Evolutionary conservation across 2,329 filamentous ascomycete genomes (phyloP).

Genomic region (Macrophomina pseudophaseolina): DNA sequence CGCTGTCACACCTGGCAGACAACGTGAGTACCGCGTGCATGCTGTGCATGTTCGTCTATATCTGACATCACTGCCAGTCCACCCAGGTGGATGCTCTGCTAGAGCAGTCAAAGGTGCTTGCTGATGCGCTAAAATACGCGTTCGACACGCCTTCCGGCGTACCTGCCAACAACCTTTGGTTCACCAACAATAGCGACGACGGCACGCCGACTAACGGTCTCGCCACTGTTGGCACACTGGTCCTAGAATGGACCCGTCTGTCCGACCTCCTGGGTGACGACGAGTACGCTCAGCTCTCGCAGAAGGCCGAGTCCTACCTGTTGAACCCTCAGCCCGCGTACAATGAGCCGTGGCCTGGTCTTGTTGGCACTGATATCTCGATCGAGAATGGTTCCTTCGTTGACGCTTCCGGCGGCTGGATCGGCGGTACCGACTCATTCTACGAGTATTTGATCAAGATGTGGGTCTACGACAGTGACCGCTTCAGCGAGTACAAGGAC

Average conservation of each 20-base stretch:
- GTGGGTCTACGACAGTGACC: slow-evolving; percentile 75
- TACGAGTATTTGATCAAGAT: slow-evolving; percentile 94
- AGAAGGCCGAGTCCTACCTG: slow-evolving; percentile 72
- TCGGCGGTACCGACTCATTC: slow-evolving; percentile 76
- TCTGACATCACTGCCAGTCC: background rate
- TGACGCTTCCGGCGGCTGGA: slow-evolving; percentile 74
- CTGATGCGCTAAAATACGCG: slow-evolving; percentile 74
- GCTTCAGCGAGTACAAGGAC: slow-evolving; percentile 70
- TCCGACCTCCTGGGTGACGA: slow-evolving; percentile 73
- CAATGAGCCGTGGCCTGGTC: slow-evolving; percentile 75
- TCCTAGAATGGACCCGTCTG: slow-evolving; percentile 83
- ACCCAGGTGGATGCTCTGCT: slow-evolving; percentile 65
- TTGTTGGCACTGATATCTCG: slow-evolving; percentile 72
- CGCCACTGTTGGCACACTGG: slow-evolving; percentile 76
- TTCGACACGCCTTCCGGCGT: slow-evolving; percentile 79
- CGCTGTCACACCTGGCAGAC: slow-evolving; percentile 58
- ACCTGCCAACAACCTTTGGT: slow-evolving; percentile 70
- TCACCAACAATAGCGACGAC: slow-evolving; percentile 58
- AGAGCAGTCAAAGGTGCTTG: slow-evolving; percentile 69
- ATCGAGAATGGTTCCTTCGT: slow-evolving; percentile 69
- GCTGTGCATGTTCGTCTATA: background rate
- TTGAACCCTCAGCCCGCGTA: slow-evolving; percentile 67
- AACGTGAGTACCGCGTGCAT: slow-evolving; percentile 37
- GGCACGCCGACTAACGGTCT: slow-evolving; percentile 68
- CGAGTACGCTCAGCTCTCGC: slow-evolving; percentile 69